Evolutionary conservation across 148 eudicot genomes (phyloP), one percentile per base, ranked within the genome.

Genomic region (Rhododendron vialii): DNA sequence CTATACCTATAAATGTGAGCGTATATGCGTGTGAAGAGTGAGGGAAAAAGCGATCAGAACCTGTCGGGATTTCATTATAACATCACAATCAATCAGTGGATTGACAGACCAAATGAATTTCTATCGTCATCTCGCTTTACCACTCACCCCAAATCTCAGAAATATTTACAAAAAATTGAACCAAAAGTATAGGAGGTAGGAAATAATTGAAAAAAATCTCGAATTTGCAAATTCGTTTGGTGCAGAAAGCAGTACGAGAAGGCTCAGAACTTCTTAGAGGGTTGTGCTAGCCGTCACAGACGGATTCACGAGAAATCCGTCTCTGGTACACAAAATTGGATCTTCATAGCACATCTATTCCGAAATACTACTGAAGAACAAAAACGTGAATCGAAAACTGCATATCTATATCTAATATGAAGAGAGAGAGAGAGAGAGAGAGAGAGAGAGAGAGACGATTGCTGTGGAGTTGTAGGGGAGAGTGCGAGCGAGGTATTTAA

Each of bases 261-360:
- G 45, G 83, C 83, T 81, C 95, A 93, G 95, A 92, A 92, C 98
- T 95, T 93, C 96, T 95, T 95, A 95, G 96, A 95, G 98, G 97
- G 69, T 91, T 92, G 94, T 88, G 92, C 81, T 59, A 43, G 85
- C 96, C 95, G 81, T 90, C 98, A 95, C 84, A 30, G 91, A 90
- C 86, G 82, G 30, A 83, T 53, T 78, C 79, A 69, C 48, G 10
- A 38, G 61, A 12, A 38, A 82, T 84, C 82, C 77, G 87, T 75
- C 92, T 91, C 85, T 53, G 92, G 96, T 69, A 92, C 95, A 90
- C 90, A 59, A 48, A 28, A 5, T 59, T 22, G 15, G 24, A 9
- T 78, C 82, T 88, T 94, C 96, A 87, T 35, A 47, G 84, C 80
- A 78, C 59, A 35, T 36, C 30, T 55, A 61, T 33, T 41, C 45